Percentiles rank a stretch among this genome's conserved stretches.
These are phyloP conservation scores for Diatrype stigma DNA, from an alignment of 2,329 filamentous ascomycete genomes.

Conservation along the genomic window DNA sequence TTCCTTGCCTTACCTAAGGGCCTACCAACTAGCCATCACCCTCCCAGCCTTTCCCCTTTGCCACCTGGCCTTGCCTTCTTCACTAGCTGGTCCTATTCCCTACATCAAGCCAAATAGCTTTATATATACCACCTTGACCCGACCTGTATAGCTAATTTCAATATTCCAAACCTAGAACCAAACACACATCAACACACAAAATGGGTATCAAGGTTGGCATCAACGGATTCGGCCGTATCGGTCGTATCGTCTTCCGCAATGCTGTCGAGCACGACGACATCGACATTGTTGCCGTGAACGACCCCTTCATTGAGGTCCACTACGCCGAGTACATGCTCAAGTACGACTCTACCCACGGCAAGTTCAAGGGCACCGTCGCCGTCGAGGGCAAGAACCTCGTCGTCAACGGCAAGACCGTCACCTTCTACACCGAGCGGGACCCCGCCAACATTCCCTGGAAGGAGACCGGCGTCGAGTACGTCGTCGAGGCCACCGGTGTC, in stretches of 20 bases:
- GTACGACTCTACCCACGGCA: slow-evolving; percentile 96
- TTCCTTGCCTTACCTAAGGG: neutral
- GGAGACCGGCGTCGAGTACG: slow-evolving; percentile 83
- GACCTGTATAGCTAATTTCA: neutral
- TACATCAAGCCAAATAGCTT: no score
- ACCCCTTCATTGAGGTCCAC: slow-evolving; percentile 96
- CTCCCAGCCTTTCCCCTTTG: neutral
- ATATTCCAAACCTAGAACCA: neutral
- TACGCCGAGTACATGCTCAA: slow-evolving; percentile 99
- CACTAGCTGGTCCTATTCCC: no score
- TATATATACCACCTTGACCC: neutral
- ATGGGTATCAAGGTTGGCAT: slow-evolving; percentile 79
- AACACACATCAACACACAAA: slow-evolving; percentile 26
- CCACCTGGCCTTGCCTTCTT: no score
- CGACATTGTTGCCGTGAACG: slow-evolving; percentile 94
- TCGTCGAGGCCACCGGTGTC: slow-evolving; percentile 97
- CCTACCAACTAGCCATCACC: neutral
- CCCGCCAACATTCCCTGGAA: slow-evolving; percentile 86
- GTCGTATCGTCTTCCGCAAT: slow-evolving; percentile 98
- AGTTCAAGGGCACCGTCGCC: slow-evolving; percentile 89
- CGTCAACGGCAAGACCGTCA: slow-evolving; percentile 92
- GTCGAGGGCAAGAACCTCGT: slow-evolving; percentile 67
- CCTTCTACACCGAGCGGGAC: slow-evolving; percentile 92
- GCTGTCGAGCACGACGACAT: slow-evolving; percentile 85
- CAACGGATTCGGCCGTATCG: slow-evolving; percentile 99